Evolutionary conservation across 768 basidiomycete genomes (phyloP).

Genomic region (Trametes villosa): DNA sequence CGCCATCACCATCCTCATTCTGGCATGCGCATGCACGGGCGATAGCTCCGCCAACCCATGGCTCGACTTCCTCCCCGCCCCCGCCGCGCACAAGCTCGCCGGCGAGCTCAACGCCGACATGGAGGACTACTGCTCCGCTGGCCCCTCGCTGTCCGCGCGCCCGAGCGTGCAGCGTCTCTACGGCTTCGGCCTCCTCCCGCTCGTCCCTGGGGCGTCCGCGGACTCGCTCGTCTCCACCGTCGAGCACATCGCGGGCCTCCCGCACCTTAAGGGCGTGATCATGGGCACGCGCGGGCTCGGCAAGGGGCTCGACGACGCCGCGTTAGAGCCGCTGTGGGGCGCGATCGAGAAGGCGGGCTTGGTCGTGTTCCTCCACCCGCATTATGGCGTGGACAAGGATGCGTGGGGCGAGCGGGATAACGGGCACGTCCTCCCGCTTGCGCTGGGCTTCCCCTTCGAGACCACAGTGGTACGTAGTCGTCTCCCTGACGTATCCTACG

Average conservation of each 20-base stretch:
- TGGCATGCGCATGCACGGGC: not conserved
- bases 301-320: conserved; percentile 78
- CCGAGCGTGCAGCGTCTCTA: conserved; percentile 64
- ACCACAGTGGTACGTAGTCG: conserved; percentile 74
- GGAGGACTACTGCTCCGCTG: conserved; percentile 76
- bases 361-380: conserved; percentile 84
- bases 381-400: conserved; percentile 78
- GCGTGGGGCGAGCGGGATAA: conserved; percentile 80
- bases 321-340: conserved; percentile 81
- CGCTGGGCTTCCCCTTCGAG: conserved; percentile 89
- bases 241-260: conserved; percentile 62
- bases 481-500: not conserved
- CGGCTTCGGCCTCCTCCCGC: conserved; percentile 83
- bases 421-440: conserved; percentile 86
- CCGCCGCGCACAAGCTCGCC: conserved; percentile 69
- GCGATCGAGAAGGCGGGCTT: conserved; percentile 71
- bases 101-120: conserved; percentile 76
- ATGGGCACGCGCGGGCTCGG: conserved; percentile 83
- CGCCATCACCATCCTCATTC: not conserved
- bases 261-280: conserved; percentile 77
- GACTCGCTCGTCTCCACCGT: conserved; percentile 65
- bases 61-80: conserved; percentile 82
- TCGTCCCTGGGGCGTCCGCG: conserved; percentile 67
- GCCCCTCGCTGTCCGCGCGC: conserved; percentile 48
- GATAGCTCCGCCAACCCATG: conserved; percentile 88